A percentile compares a stretch with the other conserved stretches of the same genome.
Conservation (phyloP, 169 alveolate genomes). For the Perkinsus olseni region DNA sequence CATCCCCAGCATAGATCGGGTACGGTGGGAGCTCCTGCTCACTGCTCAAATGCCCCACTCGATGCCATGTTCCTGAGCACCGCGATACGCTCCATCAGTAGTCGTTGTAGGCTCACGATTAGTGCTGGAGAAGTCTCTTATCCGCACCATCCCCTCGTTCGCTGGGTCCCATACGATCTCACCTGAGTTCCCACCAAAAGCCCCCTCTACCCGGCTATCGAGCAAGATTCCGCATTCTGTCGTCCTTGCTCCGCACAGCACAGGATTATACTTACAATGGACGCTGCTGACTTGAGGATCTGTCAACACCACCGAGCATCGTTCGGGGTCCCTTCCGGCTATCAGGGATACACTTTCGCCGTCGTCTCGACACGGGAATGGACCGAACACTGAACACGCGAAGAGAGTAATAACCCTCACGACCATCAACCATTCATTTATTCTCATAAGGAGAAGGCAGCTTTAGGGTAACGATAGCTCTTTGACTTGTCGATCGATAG, state of each 20-base stretch:
- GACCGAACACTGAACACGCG: background rate
- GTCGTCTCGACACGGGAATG: background rate
- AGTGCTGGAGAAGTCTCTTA: background rate
- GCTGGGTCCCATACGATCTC: background rate
- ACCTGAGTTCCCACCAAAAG: background rate
- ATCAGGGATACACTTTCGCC: background rate
- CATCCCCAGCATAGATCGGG: background rate
- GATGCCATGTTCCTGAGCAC: background rate
- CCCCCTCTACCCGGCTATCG: background rate
- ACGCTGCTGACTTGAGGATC: background rate
- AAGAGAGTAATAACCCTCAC: no score
- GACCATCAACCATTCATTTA: no score
- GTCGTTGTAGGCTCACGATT: background rate
- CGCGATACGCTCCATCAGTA: background rate
- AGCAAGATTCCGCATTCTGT: background rate
- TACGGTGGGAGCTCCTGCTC: background rate
- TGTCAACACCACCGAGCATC: background rate
- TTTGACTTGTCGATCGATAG: no score
- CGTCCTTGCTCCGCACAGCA: background rate
- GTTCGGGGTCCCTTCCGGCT: background rate
- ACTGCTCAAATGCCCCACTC: background rate
- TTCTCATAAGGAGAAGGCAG: background rate
- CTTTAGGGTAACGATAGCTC: background rate
- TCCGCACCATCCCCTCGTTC: background rate
- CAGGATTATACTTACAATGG: background rate